These are phyloP conservation scores for Colletotrichum scovillei DNA, from an alignment of 2,329 filamentous ascomycete genomes.

Conservation along the genomic window DNA sequence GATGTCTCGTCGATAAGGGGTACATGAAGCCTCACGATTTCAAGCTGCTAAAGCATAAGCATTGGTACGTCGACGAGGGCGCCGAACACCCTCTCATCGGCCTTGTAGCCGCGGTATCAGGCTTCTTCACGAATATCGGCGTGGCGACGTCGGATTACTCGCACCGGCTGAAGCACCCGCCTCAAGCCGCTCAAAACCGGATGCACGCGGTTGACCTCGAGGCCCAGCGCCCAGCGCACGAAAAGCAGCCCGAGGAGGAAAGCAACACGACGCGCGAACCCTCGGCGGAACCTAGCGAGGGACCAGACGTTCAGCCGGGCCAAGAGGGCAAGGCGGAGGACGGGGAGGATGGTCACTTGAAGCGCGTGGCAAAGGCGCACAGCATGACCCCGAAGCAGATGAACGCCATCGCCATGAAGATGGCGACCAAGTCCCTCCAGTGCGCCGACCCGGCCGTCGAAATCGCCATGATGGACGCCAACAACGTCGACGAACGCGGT, in stretches of 20 bases:
- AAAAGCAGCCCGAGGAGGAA: not conserved
- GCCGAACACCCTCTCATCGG: constrained; percentile 74
- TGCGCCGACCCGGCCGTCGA: constrained; percentile 60
- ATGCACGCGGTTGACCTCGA: not conserved
- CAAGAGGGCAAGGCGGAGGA: not conserved
- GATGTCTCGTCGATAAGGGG: constrained; percentile 65
- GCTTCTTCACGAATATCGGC: constrained; percentile 73
- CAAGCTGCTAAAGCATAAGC: constrained; percentile 57
- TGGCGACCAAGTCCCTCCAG: constrained; percentile 50
- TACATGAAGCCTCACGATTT: constrained; percentile 67
- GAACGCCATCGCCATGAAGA: constrained; percentile 43
- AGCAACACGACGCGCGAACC: constrained; percentile 19
- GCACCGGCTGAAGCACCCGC: constrained; percentile 25
- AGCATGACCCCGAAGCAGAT: constrained; percentile 42
- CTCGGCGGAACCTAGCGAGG: not conserved
- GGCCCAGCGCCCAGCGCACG: not conserved
- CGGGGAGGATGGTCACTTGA: not conserved
- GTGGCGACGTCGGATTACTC: constrained; percentile 54
- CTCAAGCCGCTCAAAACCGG: not conserved
- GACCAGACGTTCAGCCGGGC: not conserved
- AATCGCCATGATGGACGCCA: not conserved
- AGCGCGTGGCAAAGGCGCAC: not conserved
- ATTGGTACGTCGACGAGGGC: constrained; percentile 74
- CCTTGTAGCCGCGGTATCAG: constrained; percentile 72
- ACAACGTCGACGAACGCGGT: not conserved